Evolutionary conservation across 306 rosid species (phyloP).

Genomic region (Pyrus pyrifolia): DNA sequence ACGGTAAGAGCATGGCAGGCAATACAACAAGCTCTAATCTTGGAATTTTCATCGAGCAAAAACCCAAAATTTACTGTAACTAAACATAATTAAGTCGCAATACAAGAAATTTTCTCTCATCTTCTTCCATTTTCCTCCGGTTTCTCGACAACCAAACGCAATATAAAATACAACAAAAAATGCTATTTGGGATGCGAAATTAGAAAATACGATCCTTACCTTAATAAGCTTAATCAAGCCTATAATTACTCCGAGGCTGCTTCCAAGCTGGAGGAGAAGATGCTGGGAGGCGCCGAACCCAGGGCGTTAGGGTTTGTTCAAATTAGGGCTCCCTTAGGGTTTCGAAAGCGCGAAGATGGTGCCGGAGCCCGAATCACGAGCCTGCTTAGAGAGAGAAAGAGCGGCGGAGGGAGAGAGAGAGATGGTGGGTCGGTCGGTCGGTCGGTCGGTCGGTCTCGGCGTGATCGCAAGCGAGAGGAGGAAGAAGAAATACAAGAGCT

Average conservation of each 20-base stretch:
- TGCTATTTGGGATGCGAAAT: not conserved
- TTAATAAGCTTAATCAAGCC: constrained; percentile 20
- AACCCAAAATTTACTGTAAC: not conserved
- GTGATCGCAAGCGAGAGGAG: not conserved
- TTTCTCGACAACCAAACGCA: not conserved
- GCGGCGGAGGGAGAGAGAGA: not conserved
- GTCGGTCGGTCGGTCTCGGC: not conserved
- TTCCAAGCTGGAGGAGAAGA: constrained; percentile 14
- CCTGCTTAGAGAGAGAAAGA: not conserved
- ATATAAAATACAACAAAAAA: not conserved
- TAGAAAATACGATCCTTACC: constrained; percentile 25
- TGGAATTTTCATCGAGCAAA: not conserved
- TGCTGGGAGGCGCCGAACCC: constrained; percentile 3
- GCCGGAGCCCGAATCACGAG: constrained; percentile 20
- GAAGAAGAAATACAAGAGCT: not conserved
- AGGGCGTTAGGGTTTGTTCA: constrained; percentile 33
- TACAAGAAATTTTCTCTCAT: not conserved
- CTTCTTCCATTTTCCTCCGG: not conserved
- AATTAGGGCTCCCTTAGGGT: constrained; percentile 2
- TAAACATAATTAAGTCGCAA: not conserved
- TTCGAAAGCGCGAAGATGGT: not conserved
- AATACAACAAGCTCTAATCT: not conserved
- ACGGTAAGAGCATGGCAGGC: not conserved
- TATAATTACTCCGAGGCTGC: constrained; percentile 21
- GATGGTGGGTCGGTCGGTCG: not conserved